Evolutionary conservation across 2,329 filamentous ascomycete species (phyloP).

Genomic region (Teratosphaeria nubilosa): DNA sequence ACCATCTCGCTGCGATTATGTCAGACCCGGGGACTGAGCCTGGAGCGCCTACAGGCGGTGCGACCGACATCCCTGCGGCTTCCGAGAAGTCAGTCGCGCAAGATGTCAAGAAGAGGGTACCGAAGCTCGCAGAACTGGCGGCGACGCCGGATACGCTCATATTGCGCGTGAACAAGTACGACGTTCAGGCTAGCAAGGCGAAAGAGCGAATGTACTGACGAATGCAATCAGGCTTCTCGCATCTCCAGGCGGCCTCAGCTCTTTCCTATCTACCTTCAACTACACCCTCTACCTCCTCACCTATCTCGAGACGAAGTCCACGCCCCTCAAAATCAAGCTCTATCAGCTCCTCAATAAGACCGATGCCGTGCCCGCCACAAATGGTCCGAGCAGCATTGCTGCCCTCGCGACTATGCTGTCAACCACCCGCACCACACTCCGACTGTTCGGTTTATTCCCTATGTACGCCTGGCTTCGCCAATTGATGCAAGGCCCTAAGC

Average conservation of each 20-base stretch:
- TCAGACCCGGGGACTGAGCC: conserved; percentile 28
- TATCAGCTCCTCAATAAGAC: conserved; percentile 24
- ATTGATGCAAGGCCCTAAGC: conserved; percentile 31
- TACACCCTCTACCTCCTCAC: conserved; percentile 37
- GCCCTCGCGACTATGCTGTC: conserved; percentile 31
- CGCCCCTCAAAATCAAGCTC: conserved; percentile 26
- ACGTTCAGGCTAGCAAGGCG: neutral
- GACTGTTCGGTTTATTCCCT: conserved; percentile 34
- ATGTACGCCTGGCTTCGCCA: conserved; percentile 36
- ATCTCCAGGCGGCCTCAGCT: conserved; percentile 33
- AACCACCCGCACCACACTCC: conserved; percentile 33
- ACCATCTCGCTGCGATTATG: conserved; percentile 17
- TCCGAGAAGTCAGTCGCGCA: conserved; percentile 22
- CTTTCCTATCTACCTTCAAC: conserved; percentile 38
- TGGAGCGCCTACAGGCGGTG: conserved; percentile 26
- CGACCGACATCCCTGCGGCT: conserved; percentile 19
- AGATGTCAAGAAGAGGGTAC: conserved; percentile 19
- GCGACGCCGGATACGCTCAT: conserved; percentile 30
- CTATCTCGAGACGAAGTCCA: conserved; percentile 30
- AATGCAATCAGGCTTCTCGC: conserved; percentile 29
- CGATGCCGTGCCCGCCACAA: conserved; percentile 14
- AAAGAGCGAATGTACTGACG: neutral
- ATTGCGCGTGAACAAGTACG: conserved; percentile 37
- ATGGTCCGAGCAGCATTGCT: conserved; percentile 20
- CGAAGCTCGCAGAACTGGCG: conserved; percentile 20